A percentile compares a stretch with the other conserved stretches of the same genome.
These are phyloP conservation scores for Paramecium sonneborni DNA, from an alignment of 73 alveolate species.

Conservation along the genomic window DNA sequence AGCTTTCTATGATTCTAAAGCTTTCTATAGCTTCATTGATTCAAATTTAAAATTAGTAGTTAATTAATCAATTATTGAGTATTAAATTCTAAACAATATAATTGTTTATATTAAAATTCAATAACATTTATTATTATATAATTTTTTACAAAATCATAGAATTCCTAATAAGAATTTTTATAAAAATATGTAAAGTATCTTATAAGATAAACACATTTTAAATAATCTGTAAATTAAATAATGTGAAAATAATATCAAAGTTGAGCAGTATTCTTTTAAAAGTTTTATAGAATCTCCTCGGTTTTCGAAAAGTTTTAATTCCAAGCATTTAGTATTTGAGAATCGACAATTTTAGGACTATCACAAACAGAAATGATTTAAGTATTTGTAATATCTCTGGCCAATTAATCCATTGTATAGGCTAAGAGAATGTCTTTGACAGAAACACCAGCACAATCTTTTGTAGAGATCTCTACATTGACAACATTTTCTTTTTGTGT, in stretches of 20 bases:
- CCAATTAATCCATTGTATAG: background rate
- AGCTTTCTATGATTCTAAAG: background rate
- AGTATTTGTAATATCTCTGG: background rate
- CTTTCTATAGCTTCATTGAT: conserved; percentile 30
- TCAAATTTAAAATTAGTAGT: conserved; percentile 13
- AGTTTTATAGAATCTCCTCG: background rate
- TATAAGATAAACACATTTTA: background rate
- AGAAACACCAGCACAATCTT: background rate
- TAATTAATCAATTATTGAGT: background rate
- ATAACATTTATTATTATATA: background rate
- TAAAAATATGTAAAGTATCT: background rate
- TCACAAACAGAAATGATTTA: background rate
- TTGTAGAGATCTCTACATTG: background rate
- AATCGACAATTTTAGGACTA: background rate
- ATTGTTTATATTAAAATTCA: background rate
- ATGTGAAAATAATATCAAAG: background rate
- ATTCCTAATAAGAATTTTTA: background rate
- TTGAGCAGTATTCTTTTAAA: background rate
- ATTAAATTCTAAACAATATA: background rate
- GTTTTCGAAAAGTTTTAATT: background rate
- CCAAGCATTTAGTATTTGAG: background rate
- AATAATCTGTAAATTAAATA: background rate
- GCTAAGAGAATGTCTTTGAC: conserved; percentile 27
- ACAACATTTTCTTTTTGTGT: background rate
- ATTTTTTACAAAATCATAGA: background rate